A percentile compares a stretch with the other conserved stretches of the same genome.
Conservation (phyloP, 768 basidiomycete species). For the Cytidiella melzeri region DNA sequence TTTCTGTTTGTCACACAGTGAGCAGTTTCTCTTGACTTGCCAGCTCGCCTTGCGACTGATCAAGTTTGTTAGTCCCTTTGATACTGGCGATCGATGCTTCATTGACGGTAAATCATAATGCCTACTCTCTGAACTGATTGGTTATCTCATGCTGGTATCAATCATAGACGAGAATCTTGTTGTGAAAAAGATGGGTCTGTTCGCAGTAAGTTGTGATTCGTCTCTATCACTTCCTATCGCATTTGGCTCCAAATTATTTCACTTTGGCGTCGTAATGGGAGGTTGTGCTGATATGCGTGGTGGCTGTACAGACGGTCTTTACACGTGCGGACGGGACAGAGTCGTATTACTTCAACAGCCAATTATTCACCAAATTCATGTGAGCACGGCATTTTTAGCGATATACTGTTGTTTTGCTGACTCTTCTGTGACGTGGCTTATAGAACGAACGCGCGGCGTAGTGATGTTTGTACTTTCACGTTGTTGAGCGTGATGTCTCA, state of each 20-base stretch:
- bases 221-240: neutral
- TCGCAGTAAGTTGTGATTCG: conserved; percentile 42
- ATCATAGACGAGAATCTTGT: conserved; percentile 55
- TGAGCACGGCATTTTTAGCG: too few relatives aligned
- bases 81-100: conserved; percentile 79
- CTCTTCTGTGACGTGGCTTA: neutral
- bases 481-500: neutral
- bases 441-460: conserved; percentile 69
- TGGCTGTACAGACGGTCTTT: conserved; percentile 52
- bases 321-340: conserved; percentile 68
- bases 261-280: too few relatives aligned
- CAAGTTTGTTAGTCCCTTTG: conserved; percentile 50
- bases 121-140: too few relatives aligned
- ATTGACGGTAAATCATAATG: conserved; percentile 54
- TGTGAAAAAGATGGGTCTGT: conserved; percentile 77
- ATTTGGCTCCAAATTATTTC: too few relatives aligned
- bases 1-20: conserved; percentile 81
- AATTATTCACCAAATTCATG: conserved; percentile 72
- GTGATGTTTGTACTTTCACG: conserved; percentile 39
- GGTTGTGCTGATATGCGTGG: neutral
- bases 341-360: conserved; percentile 78
- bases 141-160: conserved; percentile 1
- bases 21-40: conserved; percentile 23
- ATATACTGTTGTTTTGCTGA: neutral
- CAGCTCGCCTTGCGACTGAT: conserved; percentile 5